A percentile compares a stretch with the other conserved stretches of the same genome.
These are phyloP conservation scores for Aspergillus tanneri DNA, from an alignment of 2,329 filamentous ascomycete genomes.

Conservation along the genomic window DNA sequence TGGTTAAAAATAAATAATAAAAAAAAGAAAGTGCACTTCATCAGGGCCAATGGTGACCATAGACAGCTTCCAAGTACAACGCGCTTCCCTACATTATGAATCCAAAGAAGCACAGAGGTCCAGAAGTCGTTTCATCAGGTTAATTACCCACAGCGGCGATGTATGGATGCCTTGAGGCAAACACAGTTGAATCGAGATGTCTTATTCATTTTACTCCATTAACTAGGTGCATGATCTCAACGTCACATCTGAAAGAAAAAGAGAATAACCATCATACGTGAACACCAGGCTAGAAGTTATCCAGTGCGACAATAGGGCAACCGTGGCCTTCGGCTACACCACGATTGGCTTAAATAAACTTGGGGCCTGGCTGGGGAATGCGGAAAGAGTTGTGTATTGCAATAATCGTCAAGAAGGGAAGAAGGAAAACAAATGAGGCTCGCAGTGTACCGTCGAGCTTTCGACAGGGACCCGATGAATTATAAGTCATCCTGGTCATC, in stretches of 20 bases:
- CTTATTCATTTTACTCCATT: constrained; percentile 30
- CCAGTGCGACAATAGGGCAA: constrained; percentile 1
- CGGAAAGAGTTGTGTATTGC: constrained; percentile 13
- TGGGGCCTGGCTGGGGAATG: constrained; percentile 1
- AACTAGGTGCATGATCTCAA: constrained; percentile 30
- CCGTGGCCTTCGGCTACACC: background rate
- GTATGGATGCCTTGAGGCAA: no score
- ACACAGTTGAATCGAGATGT: constrained; percentile 3
- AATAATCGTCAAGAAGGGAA: constrained; percentile 19
- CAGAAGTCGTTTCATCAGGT: no score
- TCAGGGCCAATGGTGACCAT: no score
- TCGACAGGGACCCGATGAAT: constrained; percentile 1
- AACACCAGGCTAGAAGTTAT: constrained; percentile 12
- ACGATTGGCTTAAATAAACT: background rate
- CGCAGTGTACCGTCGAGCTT: background rate
- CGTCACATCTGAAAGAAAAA: constrained; percentile 19
- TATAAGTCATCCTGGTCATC: constrained; percentile 65
- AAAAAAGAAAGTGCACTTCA: no score
- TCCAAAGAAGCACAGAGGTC: no score
- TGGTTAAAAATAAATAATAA: no score
- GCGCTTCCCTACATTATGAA: no score
- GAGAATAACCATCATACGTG: constrained; percentile 19
- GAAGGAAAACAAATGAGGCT: constrained; percentile 12
- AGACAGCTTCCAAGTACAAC: no score
- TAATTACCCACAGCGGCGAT: no score